These are phyloP conservation scores for Naumovozyma dairenensis DNA, from an alignment of 805 yeast genomes.

Conservation along the genomic window DNA sequence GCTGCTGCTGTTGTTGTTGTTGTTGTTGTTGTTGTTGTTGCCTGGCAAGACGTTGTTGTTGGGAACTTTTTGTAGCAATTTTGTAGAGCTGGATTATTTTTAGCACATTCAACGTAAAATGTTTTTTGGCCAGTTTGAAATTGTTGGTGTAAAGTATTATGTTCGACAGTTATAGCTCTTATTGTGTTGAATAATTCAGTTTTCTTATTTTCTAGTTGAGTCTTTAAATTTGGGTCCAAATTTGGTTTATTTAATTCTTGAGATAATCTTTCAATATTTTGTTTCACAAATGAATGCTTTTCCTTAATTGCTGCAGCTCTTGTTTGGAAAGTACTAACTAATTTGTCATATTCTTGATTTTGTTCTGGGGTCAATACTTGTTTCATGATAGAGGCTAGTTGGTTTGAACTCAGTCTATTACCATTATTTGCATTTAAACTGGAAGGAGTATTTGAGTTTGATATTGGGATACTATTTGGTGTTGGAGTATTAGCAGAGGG, in stretches of 20 bases:
- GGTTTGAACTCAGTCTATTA: constrained; percentile 8
- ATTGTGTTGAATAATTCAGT: constrained; percentile 20
- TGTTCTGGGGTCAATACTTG: constrained; percentile 25
- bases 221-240: constrained; percentile 16
- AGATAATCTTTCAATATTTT: constrained; percentile 23
- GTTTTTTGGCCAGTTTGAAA: constrained; percentile 24
- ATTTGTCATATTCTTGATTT: constrained; percentile 22
- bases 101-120: constrained; percentile 29
- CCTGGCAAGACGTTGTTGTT: constrained; percentile 12
- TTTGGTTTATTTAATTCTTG: constrained; percentile 23
- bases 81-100: constrained; percentile 26
- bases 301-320: constrained; percentile 25
- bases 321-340: constrained; percentile 21
- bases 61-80: constrained; percentile 22
- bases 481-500: constrained; percentile 2
- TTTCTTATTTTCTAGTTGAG: constrained; percentile 22
- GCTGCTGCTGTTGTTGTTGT: constrained; percentile 18
- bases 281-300: constrained; percentile 23
- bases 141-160: constrained; percentile 20
- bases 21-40: constrained; percentile 13
- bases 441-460: constrained; percentile 8
- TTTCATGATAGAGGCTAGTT: constrained; percentile 21
- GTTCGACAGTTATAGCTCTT: constrained; percentile 20
- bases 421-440: constrained; percentile 7
- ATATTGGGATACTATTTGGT: background rate